phyloP scores from a whole-genome alignment of 306 rosid species.

The Begonia masoniana region DNA sequence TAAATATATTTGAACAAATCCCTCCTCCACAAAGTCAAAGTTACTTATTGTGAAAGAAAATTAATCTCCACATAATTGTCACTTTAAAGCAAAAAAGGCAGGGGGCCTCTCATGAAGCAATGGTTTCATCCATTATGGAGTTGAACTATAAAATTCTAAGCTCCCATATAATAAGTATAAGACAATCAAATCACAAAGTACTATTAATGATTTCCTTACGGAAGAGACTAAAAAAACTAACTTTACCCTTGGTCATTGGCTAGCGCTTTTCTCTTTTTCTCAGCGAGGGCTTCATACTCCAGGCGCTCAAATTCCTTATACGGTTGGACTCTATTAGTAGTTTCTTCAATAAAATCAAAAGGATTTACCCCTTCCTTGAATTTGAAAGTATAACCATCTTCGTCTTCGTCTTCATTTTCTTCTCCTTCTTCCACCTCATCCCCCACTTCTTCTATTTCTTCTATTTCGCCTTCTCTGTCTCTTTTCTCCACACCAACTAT shows the following conservation, averaged over 20 bases:
- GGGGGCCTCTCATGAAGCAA: too few species aligned
- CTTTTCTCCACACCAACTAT: constrained; percentile 3
- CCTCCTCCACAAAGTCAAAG: too few species aligned
- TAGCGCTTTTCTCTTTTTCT: constrained; percentile 48
- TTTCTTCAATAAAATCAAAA: constrained; percentile 42
- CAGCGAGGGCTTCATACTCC: constrained; percentile 60
- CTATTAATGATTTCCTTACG: too few species aligned
- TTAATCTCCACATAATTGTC: too few species aligned
- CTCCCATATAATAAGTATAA: too few species aligned
- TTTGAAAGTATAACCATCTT: constrained; percentile 38
- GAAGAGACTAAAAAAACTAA: background rate
- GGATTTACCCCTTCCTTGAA: constrained; percentile 52
- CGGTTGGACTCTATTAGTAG: constrained; percentile 29
- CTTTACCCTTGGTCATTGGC: constrained; percentile 18
- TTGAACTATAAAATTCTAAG: too few species aligned
- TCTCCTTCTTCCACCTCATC: constrained; percentile 27
- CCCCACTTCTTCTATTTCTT: constrained; percentile 5
- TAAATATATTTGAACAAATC: background rate
- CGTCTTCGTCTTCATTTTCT: constrained; percentile 28
- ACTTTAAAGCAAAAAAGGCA: too few species aligned
- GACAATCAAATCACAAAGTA: too few species aligned
- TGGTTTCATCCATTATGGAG: too few species aligned
- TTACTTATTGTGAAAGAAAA: too few species aligned
- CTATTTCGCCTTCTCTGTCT: constrained; percentile 9
- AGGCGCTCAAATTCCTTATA: constrained; percentile 49